Evolutionary conservation across 176 grass and related monocot species (phyloP).

Genomic region (Typha latifolia): DNA sequence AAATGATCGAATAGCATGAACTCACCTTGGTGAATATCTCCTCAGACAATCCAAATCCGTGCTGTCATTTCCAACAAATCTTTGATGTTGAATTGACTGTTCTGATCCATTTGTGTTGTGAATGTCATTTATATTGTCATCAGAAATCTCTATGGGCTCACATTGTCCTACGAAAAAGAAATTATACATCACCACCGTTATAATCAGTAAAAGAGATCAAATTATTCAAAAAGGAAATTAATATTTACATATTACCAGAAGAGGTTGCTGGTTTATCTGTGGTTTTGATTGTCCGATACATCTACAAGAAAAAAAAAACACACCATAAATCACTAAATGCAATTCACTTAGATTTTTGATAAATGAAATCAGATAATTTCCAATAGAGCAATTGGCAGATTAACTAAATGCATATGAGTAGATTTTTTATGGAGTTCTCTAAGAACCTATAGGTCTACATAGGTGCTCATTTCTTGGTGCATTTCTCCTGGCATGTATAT

Average conservation of each 20-base stretch:
- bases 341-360: too few relatives aligned
- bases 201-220: neutral
- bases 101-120: slow-evolving; percentile 51
- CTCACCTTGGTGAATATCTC: slow-evolving; percentile 67
- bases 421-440: neutral
- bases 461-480: slow-evolving; percentile 22
- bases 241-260: slow-evolving; percentile 24
- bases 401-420: neutral
- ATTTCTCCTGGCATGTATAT: slow-evolving; percentile 23
- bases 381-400: too few relatives aligned
- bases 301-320: slow-evolving; percentile 30
- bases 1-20: too few relatives aligned
- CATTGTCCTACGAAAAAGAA: slow-evolving; percentile 38
- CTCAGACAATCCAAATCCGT: slow-evolving; percentile 44
- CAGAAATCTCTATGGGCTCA: slow-evolving; percentile 51
- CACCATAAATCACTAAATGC: too few relatives aligned
- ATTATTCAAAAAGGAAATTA: neutral
- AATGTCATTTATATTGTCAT: slow-evolving; percentile 41
- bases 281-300: slow-evolving; percentile 94
- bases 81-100: slow-evolving; percentile 48
- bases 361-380: too few relatives aligned
- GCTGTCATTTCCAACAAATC: slow-evolving; percentile 26
- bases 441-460: neutral
- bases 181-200: neutral
- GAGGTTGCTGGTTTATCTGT: slow-evolving; percentile 55